Conservation (phyloP, 2,329 filamentous ascomycete species). For the Gremmenia infestans region DNA sequence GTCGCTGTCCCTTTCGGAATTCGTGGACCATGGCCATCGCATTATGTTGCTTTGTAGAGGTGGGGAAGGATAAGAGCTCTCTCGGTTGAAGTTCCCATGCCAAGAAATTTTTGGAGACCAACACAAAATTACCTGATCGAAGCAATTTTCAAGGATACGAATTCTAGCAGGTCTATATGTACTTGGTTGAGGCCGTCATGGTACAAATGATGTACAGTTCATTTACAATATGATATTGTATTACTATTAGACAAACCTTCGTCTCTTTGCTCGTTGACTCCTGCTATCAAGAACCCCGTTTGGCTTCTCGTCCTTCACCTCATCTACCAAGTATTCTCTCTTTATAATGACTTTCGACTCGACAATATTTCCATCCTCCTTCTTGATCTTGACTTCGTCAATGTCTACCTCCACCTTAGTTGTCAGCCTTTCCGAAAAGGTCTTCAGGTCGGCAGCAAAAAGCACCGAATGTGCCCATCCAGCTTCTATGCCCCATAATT, state of each 20-base stretch:
- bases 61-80: constrained; percentile 3
- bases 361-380: constrained; percentile 22
- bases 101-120: not conserved
- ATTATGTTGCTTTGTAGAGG: constrained; percentile 30
- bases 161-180: not conserved
- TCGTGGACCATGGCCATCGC: constrained; percentile 44
- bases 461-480: constrained; percentile 97
- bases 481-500: constrained; percentile 86
- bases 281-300: constrained; percentile 19
- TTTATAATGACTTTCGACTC: constrained; percentile 22
- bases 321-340: constrained; percentile 18
- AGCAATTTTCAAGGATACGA: not conserved
- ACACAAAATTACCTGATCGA: not conserved
- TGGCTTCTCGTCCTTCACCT: constrained; percentile 16
- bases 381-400: constrained; percentile 34
- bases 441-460: constrained; percentile 85
- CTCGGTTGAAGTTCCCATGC: not conserved
- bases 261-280: constrained; percentile 24
- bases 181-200: not conserved
- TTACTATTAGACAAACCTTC: constrained; percentile 12
- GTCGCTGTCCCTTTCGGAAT: constrained; percentile 22
- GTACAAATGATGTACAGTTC: not conserved
- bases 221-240: not conserved
- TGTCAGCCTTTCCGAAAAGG: constrained; percentile 63
- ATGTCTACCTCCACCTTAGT: constrained; percentile 44